Evolutionary conservation across 768 basidiomycete species (phyloP).

Genomic region (Paxillus ammoniavirescens): DNA sequence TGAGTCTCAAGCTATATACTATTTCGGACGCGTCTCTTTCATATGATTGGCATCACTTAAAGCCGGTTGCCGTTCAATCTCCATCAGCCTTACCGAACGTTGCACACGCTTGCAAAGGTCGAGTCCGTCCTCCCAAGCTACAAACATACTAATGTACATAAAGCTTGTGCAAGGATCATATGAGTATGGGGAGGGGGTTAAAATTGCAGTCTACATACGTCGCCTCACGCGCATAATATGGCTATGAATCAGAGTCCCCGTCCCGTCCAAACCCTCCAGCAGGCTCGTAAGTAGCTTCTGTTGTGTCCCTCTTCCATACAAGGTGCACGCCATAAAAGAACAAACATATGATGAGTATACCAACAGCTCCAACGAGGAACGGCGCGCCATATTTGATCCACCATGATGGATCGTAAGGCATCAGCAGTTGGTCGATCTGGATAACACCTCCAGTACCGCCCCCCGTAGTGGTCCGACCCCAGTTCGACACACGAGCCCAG

Average conservation of each 20-base stretch:
- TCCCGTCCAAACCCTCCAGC: conserved; percentile 73
- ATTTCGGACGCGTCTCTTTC: background rate
- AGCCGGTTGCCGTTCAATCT: conserved; percentile 8
- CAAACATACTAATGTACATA: background rate
- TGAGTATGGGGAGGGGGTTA: background rate
- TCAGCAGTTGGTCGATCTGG: conserved; percentile 77
- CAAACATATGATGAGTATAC: conserved; percentile 56
- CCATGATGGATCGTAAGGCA: conserved; percentile 87
- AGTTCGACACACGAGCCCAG: conserved; percentile 63
- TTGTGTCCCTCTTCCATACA: conserved; percentile 72
- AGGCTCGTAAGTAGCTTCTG: conserved; percentile 89
- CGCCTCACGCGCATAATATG: no score
- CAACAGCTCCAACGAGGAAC: conserved; percentile 55
- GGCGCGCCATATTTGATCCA: conserved; percentile 77
- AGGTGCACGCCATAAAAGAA: conserved; percentile 74
- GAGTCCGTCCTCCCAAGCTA: background rate
- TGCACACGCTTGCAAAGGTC: no score
- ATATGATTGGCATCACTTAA: no score
- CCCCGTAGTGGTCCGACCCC: conserved; percentile 76
- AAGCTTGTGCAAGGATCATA: background rate
- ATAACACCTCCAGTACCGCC: conserved; percentile 84
- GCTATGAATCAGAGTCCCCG: conserved; percentile 36
- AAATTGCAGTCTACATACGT: conserved; percentile 27
- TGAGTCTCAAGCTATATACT: background rate
- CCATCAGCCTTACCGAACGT: background rate